Evolutionary conservation across 352 stramenopile species (phyloP), one percentile per base, ranked within the genome.

Genomic region (Thalassiosira ordinaria): DNA sequence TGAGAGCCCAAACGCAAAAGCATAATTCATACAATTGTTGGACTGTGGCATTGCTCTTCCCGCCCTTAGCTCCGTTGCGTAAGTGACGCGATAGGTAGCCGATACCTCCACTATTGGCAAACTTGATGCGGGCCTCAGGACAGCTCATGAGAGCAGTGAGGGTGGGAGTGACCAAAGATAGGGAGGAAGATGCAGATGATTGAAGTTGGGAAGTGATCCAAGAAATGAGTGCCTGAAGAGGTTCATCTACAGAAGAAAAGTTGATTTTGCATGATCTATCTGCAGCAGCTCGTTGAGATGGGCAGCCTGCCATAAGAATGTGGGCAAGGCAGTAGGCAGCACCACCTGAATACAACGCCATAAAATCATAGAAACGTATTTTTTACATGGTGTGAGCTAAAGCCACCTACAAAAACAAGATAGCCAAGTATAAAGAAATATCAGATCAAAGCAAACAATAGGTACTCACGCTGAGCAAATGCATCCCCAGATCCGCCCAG

Each of bases 11-110:
- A 14, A 99, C 79, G 69, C 96, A 97, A 80, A 98, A 99, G 61
- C 89, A 96, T 46, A 99, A 89, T 92, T 98, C 97, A 83, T 99
- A 99, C 0, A 97, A 85, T 29, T 98, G 92, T 87, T 99, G 97
- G 7, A 97, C 93, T 29, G 76, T 85, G 63, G 68, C 69, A 39
- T 51, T 63, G 8, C 53, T 56, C 31, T 80, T 83, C 14, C 18
- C 59, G 24, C 65, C 49, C 35, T 77, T 83, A 0, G 53, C 69
- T 74, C 71, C 68, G 35, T 63, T 79, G n/a, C 65, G 68, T 37
- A 95, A 74, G 68, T 92, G 85, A 37, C 82, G 77, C 22, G 91
- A 91, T 37, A 96, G 94, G 88, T 94, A 95, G 35, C 86, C 82
- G 46, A 98, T 93, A 41, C 96, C 96, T 24, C 95, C 94, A 62